Percentiles rank a stretch among this genome's conserved stretches.
phyloP scores from a whole-genome alignment of 352 stramenopile genomes.

The Aphanomyces euteiches region DNA sequence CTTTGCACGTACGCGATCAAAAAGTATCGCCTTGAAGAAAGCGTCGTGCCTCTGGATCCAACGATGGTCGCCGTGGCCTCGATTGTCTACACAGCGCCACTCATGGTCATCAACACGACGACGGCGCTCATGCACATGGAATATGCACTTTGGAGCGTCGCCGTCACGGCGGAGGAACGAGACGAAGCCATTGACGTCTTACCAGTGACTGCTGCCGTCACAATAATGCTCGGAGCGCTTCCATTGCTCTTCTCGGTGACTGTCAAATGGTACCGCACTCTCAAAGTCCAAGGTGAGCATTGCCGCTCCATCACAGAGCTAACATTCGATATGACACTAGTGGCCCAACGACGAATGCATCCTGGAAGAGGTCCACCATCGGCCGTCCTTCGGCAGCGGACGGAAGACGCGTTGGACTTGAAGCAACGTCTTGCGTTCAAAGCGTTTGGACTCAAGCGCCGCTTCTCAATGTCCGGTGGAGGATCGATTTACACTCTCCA shows the following conservation, averaged over 20 bases:
- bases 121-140: background rate
- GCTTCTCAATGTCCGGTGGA: background rate
- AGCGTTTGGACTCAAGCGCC: background rate
- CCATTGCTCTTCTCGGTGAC: background rate
- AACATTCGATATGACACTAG: too few species aligned
- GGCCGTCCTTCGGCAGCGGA: too few species aligned
- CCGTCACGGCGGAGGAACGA: background rate
- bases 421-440: background rate
- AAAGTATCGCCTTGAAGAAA: background rate
- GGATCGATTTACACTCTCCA: background rate
- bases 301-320: too few species aligned
- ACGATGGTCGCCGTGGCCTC: background rate
- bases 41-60: background rate
- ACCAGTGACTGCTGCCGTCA: background rate
- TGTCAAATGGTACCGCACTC: background rate
- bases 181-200: conserved; percentile 1
- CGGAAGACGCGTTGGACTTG: background rate
- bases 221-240: background rate
- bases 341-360: too few species aligned
- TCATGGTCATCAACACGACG: background rate
- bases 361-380: too few species aligned
- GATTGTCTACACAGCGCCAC: background rate
- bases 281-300: too few species aligned
- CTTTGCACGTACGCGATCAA: background rate
- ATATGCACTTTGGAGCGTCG: background rate